These are phyloP conservation scores for Fulvia fulva DNA, from an alignment of 2,329 filamentous ascomycete species.

Conservation along the genomic window DNA sequence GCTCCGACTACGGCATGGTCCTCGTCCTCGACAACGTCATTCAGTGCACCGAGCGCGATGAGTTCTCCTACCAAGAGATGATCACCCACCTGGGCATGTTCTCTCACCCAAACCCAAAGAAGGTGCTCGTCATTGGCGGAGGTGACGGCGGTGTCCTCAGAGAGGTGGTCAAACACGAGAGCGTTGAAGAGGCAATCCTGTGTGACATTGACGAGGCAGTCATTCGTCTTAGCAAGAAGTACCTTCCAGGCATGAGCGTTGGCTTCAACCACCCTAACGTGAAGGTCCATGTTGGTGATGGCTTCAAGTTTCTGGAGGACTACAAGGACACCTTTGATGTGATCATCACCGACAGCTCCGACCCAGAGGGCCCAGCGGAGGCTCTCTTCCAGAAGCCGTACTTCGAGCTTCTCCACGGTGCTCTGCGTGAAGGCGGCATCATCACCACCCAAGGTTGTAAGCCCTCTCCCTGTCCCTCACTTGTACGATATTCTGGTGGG, in stretches of 20 bases:
- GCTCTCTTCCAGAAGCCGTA: slow-evolving; percentile 97
- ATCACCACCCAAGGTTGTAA: slow-evolving; percentile 99
- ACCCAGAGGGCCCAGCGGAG: slow-evolving; percentile 95
- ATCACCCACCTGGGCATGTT: slow-evolving; percentile 98
- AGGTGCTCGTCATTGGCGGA: slow-evolving; percentile 95
- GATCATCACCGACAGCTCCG: slow-evolving; percentile 98
- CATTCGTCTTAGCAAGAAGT: slow-evolving; percentile 97
- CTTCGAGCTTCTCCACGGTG: slow-evolving; percentile 88
- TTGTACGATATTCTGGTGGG: neutral
- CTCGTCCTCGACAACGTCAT: slow-evolving; percentile 98
- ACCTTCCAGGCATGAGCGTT: slow-evolving; percentile 87
- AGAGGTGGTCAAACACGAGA: slow-evolving; percentile 98
- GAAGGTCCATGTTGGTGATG: slow-evolving; percentile 89
- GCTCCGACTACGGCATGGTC: slow-evolving; percentile 91
- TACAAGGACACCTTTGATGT: slow-evolving; percentile 98
- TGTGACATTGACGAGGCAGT: slow-evolving; percentile 99
- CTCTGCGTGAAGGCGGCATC: slow-evolving; percentile 90
- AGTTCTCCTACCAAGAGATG: slow-evolving; percentile 99
- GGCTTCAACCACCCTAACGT: slow-evolving; percentile 90
- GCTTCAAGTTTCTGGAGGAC: slow-evolving; percentile 96
- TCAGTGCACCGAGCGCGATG: slow-evolving; percentile 96
- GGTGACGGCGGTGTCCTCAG: slow-evolving; percentile 96
- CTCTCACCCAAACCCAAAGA: slow-evolving; percentile 96
- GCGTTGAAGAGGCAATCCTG: slow-evolving; percentile 89
- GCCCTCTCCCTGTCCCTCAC: slow-evolving; percentile 57